Evolutionary conservation across 768 basidiomycete species (phyloP), one percentile per base, ranked within the genome.

Genomic region (Leccinum rimulosum): DNA sequence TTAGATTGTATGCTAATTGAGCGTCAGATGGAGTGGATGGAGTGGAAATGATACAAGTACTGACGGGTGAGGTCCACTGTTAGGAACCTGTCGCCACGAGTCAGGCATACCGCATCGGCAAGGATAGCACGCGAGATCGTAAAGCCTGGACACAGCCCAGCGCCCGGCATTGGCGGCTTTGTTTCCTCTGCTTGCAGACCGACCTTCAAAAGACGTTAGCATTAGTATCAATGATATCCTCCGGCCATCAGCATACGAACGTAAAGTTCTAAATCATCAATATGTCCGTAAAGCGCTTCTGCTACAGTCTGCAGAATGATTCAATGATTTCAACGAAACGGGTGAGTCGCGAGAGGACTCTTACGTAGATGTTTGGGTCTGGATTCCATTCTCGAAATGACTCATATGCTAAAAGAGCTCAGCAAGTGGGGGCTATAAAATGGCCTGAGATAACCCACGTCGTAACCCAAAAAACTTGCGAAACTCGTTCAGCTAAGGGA

Each of bases 61-160:
- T 22, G 63, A 89, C 89, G 89, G 8, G 89, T 93, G 66, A 85
- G 85, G 43, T 92, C 89, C 9, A 80, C 79, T 1, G 91, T 92
- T 62, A 90, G 74, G 75, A 89, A 93, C 7, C 88, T 82, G 68
- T 94, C 92, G 5, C 92, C 91, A 31, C 91, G 83, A 35, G 82
- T 84, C 58, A 93, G 75, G 61, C 80, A 84, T 40, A 92, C 86
- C 3, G 90, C 91, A 68, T 92, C 90, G 11, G 86, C 79, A 14
- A 94, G 77, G 61, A 94, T 93, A n/a, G 90, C 88, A 49, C 91
- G 80, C 4, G 90, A 90, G 62, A 91, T 87, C 4, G 92, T 93
- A 74, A 85, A 92, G 22, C 90, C 89, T 7, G 90, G 90, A 69
- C 89, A 92, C 4, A 93, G 69, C 10, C 91, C 91, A 6, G 88